Conservation (phyloP, 768 basidiomycete species). For the Lactarius evosmus region DNA sequence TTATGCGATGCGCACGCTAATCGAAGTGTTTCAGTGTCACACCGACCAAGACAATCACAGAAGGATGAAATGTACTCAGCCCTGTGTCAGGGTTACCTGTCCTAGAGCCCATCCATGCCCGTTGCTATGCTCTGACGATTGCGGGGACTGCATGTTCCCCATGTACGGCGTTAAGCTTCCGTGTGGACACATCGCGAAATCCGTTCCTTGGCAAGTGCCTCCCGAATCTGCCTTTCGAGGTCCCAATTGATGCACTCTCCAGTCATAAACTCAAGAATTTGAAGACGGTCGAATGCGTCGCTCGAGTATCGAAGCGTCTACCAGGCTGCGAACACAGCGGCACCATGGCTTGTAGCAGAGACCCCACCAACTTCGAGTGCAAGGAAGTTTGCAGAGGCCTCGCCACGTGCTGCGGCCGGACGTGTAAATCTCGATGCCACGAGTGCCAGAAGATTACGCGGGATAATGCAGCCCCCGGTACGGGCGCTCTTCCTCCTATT, state of each 20-base stretch:
- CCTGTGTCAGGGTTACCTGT: constrained; percentile 30
- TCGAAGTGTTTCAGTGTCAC: constrained; percentile 25
- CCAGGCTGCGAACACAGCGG: constrained; percentile 35
- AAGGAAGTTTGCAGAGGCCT: constrained; percentile 29
- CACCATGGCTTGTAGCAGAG: constrained; percentile 24
- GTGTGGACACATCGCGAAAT: constrained; percentile 31
- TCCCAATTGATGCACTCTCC: neutral
- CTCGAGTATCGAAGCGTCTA: constrained; percentile 31
- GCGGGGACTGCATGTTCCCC: constrained; percentile 33
- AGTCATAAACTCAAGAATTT: constrained; percentile 33
- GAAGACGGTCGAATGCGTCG: constrained; percentile 30
- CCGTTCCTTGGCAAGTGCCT: constrained; percentile 33
- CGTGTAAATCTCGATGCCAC: constrained; percentile 34
- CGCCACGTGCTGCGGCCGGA: constrained; percentile 33
- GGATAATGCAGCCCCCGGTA: neutral
- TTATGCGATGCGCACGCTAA: neutral
- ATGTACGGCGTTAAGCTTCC: constrained; percentile 30
- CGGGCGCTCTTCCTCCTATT: neutral
- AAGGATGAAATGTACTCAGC: constrained; percentile 29
- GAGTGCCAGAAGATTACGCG: constrained; percentile 32
- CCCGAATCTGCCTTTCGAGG: neutral
- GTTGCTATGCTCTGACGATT: constrained; percentile 32
- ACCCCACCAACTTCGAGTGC: constrained; percentile 29
- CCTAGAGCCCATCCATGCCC: constrained; percentile 32
- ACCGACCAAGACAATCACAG: constrained; percentile 29